Percentiles rank a stretch among this genome's conserved stretches.
phyloP scores from a whole-genome alignment of 2,329 filamentous ascomycete genomes.

The Scedosporium boydii region DNA sequence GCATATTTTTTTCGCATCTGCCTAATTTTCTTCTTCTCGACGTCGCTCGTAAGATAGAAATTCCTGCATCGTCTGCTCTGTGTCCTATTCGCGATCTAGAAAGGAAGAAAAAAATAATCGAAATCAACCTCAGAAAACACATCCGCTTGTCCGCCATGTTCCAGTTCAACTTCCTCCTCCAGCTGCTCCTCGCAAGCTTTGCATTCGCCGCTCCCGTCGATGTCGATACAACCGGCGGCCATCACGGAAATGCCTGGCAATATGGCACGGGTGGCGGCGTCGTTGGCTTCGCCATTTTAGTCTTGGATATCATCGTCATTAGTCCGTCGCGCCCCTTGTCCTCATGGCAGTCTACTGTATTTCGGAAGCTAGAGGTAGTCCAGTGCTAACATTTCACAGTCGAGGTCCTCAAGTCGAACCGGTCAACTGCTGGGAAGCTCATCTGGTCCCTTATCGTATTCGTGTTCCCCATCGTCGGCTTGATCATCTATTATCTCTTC shows the following conservation, averaged over 20 bases:
- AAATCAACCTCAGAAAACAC: too few relatives aligned
- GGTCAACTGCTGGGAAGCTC: constrained; percentile 46
- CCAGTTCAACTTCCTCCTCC: background rate
- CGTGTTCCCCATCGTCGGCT: constrained; percentile 52
- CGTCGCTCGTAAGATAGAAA: too few relatives aligned
- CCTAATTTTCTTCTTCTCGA: too few relatives aligned
- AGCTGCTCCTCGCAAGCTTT: constrained; percentile 39
- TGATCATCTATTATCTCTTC: constrained; percentile 55
- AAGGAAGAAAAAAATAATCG: too few relatives aligned
- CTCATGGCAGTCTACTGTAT: background rate
- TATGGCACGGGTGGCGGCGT: constrained; percentile 54
- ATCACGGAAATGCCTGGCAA: constrained; percentile 37
- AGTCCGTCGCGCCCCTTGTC: constrained; percentile 32
- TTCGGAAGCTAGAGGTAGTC: background rate
- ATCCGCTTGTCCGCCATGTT: background rate
- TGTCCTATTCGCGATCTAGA: too few relatives aligned
- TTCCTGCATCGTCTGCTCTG: too few relatives aligned
- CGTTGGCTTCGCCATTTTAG: constrained; percentile 49
- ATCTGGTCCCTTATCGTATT: constrained; percentile 56
- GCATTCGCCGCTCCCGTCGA: constrained; percentile 35
- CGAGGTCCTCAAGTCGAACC: constrained; percentile 55
- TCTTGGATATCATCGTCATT: constrained; percentile 54
- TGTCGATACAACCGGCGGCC: constrained; percentile 14
- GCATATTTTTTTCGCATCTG: too few relatives aligned
- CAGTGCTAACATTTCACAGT: constrained; percentile 27